These are phyloP conservation scores for Yamadazyma sp. DNA, from an alignment of 1,139 yeast species.

Conservation along the genomic window DNA sequence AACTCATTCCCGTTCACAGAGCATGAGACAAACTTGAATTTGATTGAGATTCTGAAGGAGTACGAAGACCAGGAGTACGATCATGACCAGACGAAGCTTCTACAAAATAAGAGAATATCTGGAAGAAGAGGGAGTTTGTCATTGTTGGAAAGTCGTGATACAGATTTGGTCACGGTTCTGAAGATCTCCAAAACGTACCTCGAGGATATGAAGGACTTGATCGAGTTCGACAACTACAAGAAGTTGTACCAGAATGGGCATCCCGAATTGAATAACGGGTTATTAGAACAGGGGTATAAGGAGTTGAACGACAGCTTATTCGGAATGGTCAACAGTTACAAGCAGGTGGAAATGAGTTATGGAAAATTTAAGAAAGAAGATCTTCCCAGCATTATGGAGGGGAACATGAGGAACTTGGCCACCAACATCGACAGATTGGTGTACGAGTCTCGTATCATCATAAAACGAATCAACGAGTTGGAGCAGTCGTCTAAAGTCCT, in stretches of 20 bases:
- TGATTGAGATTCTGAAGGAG: conserved; percentile 17
- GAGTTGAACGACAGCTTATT: conserved; percentile 33
- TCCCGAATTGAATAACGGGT: conserved; percentile 2
- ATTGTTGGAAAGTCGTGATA: conserved; percentile 3
- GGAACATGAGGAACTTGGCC: conserved; percentile 61
- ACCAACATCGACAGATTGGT: conserved; percentile 73
- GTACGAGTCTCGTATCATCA: conserved; percentile 75
- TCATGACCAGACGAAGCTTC: too few species aligned
- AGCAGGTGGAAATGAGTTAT: conserved; percentile 30
- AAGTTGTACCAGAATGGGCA: conserved; percentile 13
- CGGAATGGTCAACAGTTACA: conserved; percentile 29
- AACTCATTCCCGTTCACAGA: conserved; percentile 40
- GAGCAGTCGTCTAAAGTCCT: conserved; percentile 62
- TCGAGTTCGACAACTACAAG: conserved; percentile 22
- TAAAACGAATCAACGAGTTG: conserved; percentile 74
- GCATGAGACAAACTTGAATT: conserved; percentile 31
- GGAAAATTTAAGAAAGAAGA: conserved; percentile 33
- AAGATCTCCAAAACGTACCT: conserved; percentile 27
- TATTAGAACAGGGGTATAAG: conserved; percentile 26
- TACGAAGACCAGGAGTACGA: conserved; percentile 8
- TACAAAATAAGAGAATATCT: too few species aligned
- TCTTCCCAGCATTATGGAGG: conserved; percentile 35
- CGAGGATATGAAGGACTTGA: conserved; percentile 21
- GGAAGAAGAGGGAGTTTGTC: conserved; percentile 11
- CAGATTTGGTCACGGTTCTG: conserved; percentile 19